Evolutionary conservation across 768 basidiomycete species (phyloP).

Genomic region (Pleurotus platypus): DNA sequence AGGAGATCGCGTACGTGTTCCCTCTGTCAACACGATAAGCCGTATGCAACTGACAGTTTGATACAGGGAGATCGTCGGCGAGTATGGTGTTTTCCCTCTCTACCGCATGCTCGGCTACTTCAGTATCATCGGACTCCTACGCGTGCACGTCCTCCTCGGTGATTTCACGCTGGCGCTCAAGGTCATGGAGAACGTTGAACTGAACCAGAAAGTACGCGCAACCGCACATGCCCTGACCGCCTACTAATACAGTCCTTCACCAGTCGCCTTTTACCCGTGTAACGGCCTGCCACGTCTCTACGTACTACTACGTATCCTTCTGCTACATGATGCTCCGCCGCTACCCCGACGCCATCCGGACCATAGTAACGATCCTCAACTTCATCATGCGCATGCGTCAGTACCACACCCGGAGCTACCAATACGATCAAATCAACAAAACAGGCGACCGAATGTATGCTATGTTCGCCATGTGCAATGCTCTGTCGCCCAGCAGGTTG

Average conservation of each 20-base stretch:
- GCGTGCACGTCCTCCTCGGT: constrained; percentile 93
- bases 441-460: constrained; percentile 98
- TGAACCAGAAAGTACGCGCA: constrained; percentile 74
- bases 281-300: constrained; percentile 94
- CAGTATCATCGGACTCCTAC: constrained; percentile 90
- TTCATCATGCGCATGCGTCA: constrained; percentile 96
- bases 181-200: constrained; percentile 90
- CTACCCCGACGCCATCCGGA: constrained; percentile 93
- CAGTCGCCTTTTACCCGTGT: constrained; percentile 88
- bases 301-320: constrained; percentile 95
- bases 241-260: constrained; percentile 3
- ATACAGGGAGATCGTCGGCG: constrained; percentile 76
- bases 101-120: constrained; percentile 98
- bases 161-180: constrained; percentile 95
- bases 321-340: constrained; percentile 94
- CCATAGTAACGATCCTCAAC: constrained; percentile 89
- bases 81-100: constrained; percentile 85
- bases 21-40: not conserved
- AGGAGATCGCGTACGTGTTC: constrained; percentile 75
- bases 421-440: constrained; percentile 98
- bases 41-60: not conserved
- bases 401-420: constrained; percentile 94
- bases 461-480: constrained; percentile 89
- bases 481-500: constrained; percentile 85
- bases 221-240: not conserved